Conservation (phyloP, 306 rosid genomes). For the Gillenia trifoliata region DNA sequence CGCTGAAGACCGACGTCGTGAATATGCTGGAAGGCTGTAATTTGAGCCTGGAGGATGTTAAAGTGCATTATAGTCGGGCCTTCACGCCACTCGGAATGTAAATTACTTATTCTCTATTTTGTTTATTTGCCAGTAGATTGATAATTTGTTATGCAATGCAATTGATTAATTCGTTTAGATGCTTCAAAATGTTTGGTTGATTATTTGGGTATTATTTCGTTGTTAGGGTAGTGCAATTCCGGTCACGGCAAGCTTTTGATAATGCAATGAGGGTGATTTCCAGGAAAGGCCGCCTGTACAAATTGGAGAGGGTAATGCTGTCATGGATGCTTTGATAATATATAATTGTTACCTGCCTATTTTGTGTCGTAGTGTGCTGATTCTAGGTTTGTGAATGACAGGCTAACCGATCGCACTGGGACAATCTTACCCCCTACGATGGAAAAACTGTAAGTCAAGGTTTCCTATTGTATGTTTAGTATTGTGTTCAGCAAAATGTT, state of each 20-base stretch:
- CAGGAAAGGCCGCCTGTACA: conserved; percentile 45
- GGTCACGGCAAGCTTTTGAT: conserved; percentile 24
- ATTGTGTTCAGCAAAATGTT: neutral
- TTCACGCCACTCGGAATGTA: conserved; percentile 50
- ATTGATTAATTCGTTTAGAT: neutral
- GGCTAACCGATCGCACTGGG: conserved; percentile 63
- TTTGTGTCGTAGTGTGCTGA: neutral
- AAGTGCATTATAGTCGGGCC: conserved; percentile 47
- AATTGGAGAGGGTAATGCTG: conserved; percentile 65
- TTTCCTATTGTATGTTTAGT: neutral
- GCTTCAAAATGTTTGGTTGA: neutral
- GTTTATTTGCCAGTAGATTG: neutral
- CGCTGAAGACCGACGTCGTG: conserved; percentile 69
- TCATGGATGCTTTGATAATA: conserved; percentile 6
- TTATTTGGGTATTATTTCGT: neutral
- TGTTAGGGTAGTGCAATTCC: conserved; percentile 76
- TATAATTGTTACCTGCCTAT: neutral
- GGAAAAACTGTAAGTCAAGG: conserved; percentile 72
- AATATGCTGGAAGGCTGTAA: conserved; percentile 58
- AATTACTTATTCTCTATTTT: neutral
- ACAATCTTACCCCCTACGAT: conserved; percentile 41
- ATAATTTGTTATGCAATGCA: neutral
- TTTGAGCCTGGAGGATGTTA: conserved; percentile 68
- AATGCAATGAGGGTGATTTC: conserved; percentile 30
- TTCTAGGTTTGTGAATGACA: conserved; percentile 28